Conservation (phyloP, 148 eudicot species). For the Fagopyrum tataricum region DNA sequence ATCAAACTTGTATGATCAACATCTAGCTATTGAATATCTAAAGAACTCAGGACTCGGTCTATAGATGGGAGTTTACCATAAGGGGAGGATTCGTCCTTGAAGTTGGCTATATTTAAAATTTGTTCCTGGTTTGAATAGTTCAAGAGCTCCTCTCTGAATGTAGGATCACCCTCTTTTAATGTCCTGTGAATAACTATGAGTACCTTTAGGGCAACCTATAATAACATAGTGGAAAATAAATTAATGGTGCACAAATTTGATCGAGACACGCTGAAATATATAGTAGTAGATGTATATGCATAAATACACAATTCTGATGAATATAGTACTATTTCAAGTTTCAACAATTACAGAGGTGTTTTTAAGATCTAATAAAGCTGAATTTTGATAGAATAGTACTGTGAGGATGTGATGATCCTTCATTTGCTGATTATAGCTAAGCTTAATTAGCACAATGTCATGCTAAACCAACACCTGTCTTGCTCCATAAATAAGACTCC, state of each 20-base stretch:
- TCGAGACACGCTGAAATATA: too few relatives aligned
- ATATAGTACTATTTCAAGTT: too few relatives aligned
- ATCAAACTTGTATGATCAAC: neutral
- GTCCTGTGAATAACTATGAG: slow-evolving; percentile 84
- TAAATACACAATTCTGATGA: too few relatives aligned
- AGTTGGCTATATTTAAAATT: slow-evolving; percentile 69
- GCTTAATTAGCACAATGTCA: too few relatives aligned
- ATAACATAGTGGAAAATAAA: neutral
- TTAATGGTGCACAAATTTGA: neutral
- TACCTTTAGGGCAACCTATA: slow-evolving; percentile 82
- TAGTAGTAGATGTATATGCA: too few relatives aligned
- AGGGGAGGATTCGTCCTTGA: slow-evolving; percentile 91
- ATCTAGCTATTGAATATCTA: neutral
- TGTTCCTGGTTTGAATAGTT: slow-evolving; percentile 65
- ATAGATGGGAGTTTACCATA: slow-evolving; percentile 38
- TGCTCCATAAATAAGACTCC: too few relatives aligned
- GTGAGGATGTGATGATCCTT: too few relatives aligned
- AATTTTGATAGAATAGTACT: too few relatives aligned
- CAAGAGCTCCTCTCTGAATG: slow-evolving; percentile 80
- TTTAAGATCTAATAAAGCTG: too few relatives aligned
- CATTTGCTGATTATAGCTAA: too few relatives aligned
- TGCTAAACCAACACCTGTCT: too few relatives aligned
- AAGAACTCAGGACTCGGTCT: neutral
- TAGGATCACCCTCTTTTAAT: slow-evolving; percentile 84
- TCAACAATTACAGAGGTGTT: too few relatives aligned